These are phyloP conservation scores for Chytriomyces sp. DNA, from an alignment of 192 early-diverging fungal genomes.

Conservation along the genomic window DNA sequence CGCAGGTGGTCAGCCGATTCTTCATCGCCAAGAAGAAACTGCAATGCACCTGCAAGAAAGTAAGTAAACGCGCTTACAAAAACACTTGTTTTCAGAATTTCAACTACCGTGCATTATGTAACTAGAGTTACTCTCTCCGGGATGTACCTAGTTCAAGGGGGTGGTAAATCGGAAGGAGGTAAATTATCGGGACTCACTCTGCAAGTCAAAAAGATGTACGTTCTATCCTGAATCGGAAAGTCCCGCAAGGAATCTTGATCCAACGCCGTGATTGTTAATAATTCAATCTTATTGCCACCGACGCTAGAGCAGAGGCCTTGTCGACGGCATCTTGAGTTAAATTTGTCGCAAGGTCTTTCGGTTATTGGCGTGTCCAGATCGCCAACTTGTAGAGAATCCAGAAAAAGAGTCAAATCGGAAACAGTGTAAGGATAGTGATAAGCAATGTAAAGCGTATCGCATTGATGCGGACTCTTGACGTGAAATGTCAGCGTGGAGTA, in stretches of 20 bases:
- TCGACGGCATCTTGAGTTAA: slow-evolving; percentile 22
- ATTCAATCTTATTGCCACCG: slow-evolving; percentile 47
- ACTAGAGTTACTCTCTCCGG: slow-evolving; percentile 56
- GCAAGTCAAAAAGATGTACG: slow-evolving; percentile 50
- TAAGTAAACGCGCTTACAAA: no score
- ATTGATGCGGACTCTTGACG: slow-evolving; percentile 21
- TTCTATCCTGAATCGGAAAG: slow-evolving; percentile 37
- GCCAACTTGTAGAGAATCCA: slow-evolving; percentile 18
- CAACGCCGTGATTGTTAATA: slow-evolving; percentile 60
- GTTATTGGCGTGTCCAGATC: not conserved
- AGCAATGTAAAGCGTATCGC: slow-evolving; percentile 49
- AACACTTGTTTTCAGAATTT: no score
- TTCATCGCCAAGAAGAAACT: slow-evolving; percentile 44
- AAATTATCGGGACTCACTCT: slow-evolving; percentile 34
- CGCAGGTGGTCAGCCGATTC: slow-evolving; percentile 43
- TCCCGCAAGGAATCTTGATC: not conserved
- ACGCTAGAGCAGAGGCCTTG: slow-evolving; percentile 29
- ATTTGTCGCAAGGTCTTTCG: slow-evolving; percentile 2
- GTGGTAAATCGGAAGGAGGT: not conserved
- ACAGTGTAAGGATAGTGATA: slow-evolving; percentile 64
- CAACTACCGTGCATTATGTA: slow-evolving; percentile 52
- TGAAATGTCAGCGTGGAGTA: slow-evolving; percentile 51
- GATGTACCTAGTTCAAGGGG: slow-evolving; percentile 44
- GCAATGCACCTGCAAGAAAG: no score
- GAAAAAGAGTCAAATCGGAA: slow-evolving; percentile 38